A percentile compares a stretch with the other conserved stretches of the same genome.
Conservation (phyloP, 129 eudicot genomes). For the Apium graveolens region DNA sequence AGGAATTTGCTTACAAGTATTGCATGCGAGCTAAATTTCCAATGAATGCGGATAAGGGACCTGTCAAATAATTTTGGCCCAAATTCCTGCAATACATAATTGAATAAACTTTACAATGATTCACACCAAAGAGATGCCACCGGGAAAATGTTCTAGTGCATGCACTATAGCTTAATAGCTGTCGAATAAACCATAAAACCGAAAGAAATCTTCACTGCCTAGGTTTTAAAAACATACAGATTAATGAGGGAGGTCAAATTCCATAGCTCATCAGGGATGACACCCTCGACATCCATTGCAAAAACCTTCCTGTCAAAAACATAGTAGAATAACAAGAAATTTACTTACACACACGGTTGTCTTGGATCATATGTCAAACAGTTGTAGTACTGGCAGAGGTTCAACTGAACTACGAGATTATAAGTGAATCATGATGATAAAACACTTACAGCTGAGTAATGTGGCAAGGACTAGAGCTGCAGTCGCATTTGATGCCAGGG, state of each 20-base stretch:
- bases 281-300: slow-evolving; percentile 29
- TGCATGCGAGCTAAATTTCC: slow-evolving; percentile 64
- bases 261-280: slow-evolving; percentile 47
- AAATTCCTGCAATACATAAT: slow-evolving; percentile 31
- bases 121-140: neutral
- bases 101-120: neutral
- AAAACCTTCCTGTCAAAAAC: slow-evolving; percentile 35
- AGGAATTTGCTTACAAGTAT: slow-evolving; percentile 41
- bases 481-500: slow-evolving; percentile 61
- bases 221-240: slow-evolving; percentile 22
- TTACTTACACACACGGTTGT: too few species aligned
- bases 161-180: too few species aligned
- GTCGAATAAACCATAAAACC: neutral
- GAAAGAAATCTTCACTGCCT: neutral
- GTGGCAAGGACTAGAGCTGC: slow-evolving; percentile 45
- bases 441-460: slow-evolving; percentile 52
- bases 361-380: too few species aligned
- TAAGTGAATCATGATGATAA: too few species aligned
- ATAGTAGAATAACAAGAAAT: too few species aligned
- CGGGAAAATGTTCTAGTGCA: too few species aligned
- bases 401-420: too few species aligned
- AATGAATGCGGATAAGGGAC: slow-evolving; percentile 59
- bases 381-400: too few species aligned
- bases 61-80: slow-evolving; percentile 60
- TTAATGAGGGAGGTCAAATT: slow-evolving; percentile 28